Evolutionary conservation across 345 rosid genomes (phyloP).

Genomic region (Hibiscus trionum): DNA sequence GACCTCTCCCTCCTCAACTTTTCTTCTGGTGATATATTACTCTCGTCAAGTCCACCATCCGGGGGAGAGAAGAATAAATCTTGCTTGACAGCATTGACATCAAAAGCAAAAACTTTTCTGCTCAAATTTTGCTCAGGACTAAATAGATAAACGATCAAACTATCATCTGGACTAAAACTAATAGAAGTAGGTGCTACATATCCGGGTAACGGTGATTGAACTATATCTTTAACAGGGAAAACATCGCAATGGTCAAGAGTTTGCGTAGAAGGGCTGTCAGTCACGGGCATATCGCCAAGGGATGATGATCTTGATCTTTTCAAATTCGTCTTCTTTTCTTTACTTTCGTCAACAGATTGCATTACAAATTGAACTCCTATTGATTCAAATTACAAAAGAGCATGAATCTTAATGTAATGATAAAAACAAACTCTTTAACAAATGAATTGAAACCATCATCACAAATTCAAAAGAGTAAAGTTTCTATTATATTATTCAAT

Average conservation of each 20-base stretch:
- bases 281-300: conserved; percentile 40
- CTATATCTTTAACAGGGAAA: conserved; percentile 73
- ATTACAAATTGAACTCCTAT: conserved; percentile 30
- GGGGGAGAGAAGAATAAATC: conserved; percentile 68
- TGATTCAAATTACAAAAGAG: conserved; percentile 7
- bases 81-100: conserved; percentile 52
- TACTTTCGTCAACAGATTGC: conserved; percentile 44
- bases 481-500: not conserved
- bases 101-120: conserved; percentile 61
- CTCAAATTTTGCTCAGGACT: conserved; percentile 71
- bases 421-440: not conserved
- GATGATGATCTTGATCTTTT: conserved; percentile 37
- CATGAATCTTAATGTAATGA: conserved; percentile 12
- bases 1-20: conserved; percentile 87
- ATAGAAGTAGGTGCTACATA: conserved; percentile 65
- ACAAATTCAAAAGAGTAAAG: not conserved
- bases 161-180: conserved; percentile 82
- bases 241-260: conserved; percentile 29
- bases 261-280: conserved; percentile 34
- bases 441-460: not conserved
- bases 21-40: conserved; percentile 77
- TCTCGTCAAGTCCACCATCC: conserved; percentile 88
- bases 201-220: conserved; percentile 90
- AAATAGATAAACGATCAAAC: conserved; percentile 52
- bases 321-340: conserved; percentile 36